Evolutionary conservation across 768 basidiomycete genomes (phyloP), one percentile per base, ranked within the genome.

Genomic region (Tylopilus subfusipes): DNA sequence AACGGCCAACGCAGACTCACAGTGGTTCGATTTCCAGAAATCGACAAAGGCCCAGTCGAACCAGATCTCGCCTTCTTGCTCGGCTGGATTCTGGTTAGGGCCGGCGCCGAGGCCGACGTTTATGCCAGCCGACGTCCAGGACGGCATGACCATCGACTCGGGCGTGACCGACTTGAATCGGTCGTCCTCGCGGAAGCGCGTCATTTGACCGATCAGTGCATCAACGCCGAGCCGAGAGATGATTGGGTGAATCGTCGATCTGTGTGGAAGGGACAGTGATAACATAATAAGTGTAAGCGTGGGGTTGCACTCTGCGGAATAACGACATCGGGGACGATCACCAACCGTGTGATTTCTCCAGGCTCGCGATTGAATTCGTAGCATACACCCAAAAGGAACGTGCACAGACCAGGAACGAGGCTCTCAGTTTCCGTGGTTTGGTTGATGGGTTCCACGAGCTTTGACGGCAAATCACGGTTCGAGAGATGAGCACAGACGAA

Each of bases 1-100:
- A n/a, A 48, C 22, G 54, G 43, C 49, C 39, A 19, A 27, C 9
- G 12, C 24, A 19, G 38, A 71, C 90, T 67, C 63, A 96, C 96
- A 92, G 66, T 94, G 97, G 66, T 96, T 95, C 43, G 92, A 94
- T 75, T 98, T 98, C 89, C 93, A 95, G 70, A 98, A 99, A 71
- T 99, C 97, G 7, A 97, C 84, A 72, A 98, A 98, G 0, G 87
- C 82, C 93, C 95, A 98, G 69, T 98, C 95, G 66, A 98, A 90
- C 97, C 97, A 98, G 36, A 97, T 79, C 71, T 94, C 93, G 25
- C 84, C 90, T 63, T 90, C 88, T 57, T 83, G 83, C 48, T 76
- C 73, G 19, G 56, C 56, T 27, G 73, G 63, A 5, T 30, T 55
- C 21, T 52, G 53, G 40, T 52, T 36, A 2, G 46, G 52, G 16